phyloP scores from a whole-genome alignment of 116 monocot species.

The Cymodocea nodosa region DNA sequence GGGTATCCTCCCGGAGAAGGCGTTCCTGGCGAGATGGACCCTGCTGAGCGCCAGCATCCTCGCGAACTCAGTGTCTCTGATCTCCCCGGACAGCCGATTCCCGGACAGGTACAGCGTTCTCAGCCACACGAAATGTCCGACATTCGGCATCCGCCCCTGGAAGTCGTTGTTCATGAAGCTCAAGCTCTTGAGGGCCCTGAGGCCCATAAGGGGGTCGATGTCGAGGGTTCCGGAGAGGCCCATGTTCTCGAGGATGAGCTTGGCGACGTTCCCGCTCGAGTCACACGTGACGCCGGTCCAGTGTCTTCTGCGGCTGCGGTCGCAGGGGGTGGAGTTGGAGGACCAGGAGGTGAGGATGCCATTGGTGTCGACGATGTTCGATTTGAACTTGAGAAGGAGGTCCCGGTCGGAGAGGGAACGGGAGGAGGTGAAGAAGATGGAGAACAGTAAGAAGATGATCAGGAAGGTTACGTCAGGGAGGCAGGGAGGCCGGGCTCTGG shows the following conservation, averaged over 20 bases:
- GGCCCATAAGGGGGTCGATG: slow-evolving; percentile 8
- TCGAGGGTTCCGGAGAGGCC: slow-evolving; percentile 31
- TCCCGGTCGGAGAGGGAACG: slow-evolving; percentile 6
- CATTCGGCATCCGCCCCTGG: slow-evolving; percentile 31
- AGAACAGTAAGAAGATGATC: slow-evolving; percentile 1
- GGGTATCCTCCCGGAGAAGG: slow-evolving; percentile 50
- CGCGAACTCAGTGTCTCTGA: slow-evolving; percentile 32
- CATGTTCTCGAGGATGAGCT: slow-evolving; percentile 48
- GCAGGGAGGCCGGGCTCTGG: neutral
- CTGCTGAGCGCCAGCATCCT: slow-evolving; percentile 40
- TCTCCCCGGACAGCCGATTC: slow-evolving; percentile 47
- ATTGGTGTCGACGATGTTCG: slow-evolving; percentile 4
- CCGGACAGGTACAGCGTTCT: slow-evolving; percentile 30
- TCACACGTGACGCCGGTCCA: slow-evolving; percentile 46
- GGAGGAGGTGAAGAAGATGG: neutral
- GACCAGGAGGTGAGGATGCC: slow-evolving; percentile 19
- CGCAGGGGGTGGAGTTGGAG: slow-evolving; percentile 11
- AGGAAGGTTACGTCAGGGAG: neutral
- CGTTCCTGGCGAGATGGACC: slow-evolving; percentile 27
- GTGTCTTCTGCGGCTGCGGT: slow-evolving; percentile 5
- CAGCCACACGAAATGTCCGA: slow-evolving; percentile 19
- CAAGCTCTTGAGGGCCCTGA: slow-evolving; percentile 26
- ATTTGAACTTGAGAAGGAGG: slow-evolving; percentile 24
- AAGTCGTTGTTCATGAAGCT: slow-evolving; percentile 56
- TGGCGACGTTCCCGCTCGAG: slow-evolving; percentile 21